Evolutionary conservation across 2,329 filamentous ascomycete species (phyloP), one percentile per base, ranked within the genome.

Genomic region (Venturia nashicola): DNA sequence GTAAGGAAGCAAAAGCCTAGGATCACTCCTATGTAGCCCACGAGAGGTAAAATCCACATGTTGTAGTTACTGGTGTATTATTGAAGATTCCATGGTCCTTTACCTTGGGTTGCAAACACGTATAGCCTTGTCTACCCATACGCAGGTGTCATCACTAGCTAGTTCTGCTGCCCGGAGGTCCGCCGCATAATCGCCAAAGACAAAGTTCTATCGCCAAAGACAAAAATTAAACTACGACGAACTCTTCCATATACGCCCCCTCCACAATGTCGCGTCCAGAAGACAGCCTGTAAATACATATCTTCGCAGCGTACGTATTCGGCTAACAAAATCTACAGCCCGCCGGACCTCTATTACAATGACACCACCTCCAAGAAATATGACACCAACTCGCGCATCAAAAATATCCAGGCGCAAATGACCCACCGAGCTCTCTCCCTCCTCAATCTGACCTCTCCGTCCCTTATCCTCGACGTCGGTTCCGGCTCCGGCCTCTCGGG

Each of bases 291-390:
- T 94, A 81, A 72, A 83, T 71, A 63, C 59, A 61, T 66, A 63
- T 54, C 59, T 60, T 67, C 59, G 65, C 63, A n/a, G 64, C 64
- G 63, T 69, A 68, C 61, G 69, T 67, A 65, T n/a, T 36, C 63
- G 64, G 72, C 68, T 69, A 66, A 66, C 44, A 64, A 51, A 12
- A 5, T 27, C 48, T 16, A 40, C 2, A 95, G 91, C 73, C 90
- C 92, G 61, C 93, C 94, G 68, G 94, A 99, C 78, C 88, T 97
- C 73, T 95, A 96, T 81, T 99, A 99, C 83, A 88, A 97, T 80
- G 93, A 97, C 78, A 82, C 82, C 75, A 93, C 97, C 81, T 93
- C 94, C 40, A 88, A 90, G 74, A 97, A 97, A 81, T 99, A 99
- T 80, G 97, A 94, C 9, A 97, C 93, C 5, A 93, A 87, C 67